phyloP scores from a whole-genome alignment of 768 basidiomycete species.

The Leucosporidium creatinivorum region DNA sequence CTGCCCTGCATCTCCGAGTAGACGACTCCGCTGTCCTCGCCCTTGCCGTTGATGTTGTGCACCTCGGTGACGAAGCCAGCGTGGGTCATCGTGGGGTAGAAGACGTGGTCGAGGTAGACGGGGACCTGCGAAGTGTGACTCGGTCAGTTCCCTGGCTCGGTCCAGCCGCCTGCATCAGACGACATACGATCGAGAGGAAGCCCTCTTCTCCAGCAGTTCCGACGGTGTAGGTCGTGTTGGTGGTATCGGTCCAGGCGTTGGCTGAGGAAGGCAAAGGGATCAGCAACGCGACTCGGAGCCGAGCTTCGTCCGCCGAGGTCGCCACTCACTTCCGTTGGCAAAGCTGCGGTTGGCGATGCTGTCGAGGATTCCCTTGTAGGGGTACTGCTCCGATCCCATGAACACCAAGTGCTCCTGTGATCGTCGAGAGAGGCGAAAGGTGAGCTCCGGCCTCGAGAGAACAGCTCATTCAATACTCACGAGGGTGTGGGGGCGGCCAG shows the following conservation, averaged over 20 bases:
- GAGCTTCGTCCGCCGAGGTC: not conserved
- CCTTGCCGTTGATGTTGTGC: constrained; percentile 87
- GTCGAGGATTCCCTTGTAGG: constrained; percentile 71
- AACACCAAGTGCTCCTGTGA: constrained; percentile 62
- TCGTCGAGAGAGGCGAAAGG: constrained; percentile 17
- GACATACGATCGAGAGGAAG: constrained; percentile 42
- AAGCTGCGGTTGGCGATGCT: constrained; percentile 64
- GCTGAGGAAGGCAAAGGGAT: constrained; percentile 28
- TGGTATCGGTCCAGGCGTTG: constrained; percentile 93
- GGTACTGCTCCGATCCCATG: constrained; percentile 65
- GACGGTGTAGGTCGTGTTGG: constrained; percentile 84
- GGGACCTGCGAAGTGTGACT: constrained; percentile 53
- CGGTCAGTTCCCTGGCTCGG: constrained; percentile 42
- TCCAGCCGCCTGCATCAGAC: not conserved
- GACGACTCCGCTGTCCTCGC: constrained; percentile 89
- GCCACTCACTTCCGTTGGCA: not conserved
- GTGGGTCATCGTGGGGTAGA: constrained; percentile 89
- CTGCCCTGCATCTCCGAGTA: constrained; percentile 85
- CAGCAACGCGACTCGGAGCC: not conserved
- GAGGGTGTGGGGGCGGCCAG: constrained; percentile 73
- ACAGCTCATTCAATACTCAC: constrained; percentile 61
- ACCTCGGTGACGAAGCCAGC: constrained; percentile 56
- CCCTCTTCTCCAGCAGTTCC: constrained; percentile 93
- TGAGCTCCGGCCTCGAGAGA: not conserved
- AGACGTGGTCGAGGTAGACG: constrained; percentile 90